Percentiles rank a stretch among this genome's conserved stretches.
These are phyloP conservation scores for Dorcoceras hygrometricum DNA, from an alignment of 257 asterid species.

Conservation along the genomic window DNA sequence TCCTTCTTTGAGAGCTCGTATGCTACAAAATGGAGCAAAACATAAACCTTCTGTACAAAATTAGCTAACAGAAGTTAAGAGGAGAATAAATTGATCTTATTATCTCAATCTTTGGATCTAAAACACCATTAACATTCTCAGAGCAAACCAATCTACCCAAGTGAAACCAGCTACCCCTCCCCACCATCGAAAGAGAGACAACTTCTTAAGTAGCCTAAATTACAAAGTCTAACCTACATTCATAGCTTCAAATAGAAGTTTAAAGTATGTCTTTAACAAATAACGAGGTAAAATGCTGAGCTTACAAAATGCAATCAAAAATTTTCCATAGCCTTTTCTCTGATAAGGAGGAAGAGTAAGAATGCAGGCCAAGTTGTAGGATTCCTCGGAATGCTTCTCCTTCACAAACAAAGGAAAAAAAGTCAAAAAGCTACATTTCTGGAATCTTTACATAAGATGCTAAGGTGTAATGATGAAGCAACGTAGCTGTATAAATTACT, in stretches of 20 bases:
- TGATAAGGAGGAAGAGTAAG: slow-evolving; percentile 97
- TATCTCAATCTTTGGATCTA: too few relatives aligned
- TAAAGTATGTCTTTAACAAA: slow-evolving; percentile 2
- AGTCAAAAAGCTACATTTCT: too few relatives aligned
- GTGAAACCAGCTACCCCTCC: too few relatives aligned
- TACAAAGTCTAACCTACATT: too few relatives aligned
- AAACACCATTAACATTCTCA: too few relatives aligned
- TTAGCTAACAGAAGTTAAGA: background rate
- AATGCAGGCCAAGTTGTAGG: slow-evolving; percentile 94
- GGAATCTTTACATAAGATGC: too few relatives aligned
- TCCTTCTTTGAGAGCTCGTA: slow-evolving; percentile 96
- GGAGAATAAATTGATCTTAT: background rate
- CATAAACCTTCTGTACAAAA: background rate
- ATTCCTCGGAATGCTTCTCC: slow-evolving; percentile 99
- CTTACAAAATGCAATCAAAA: slow-evolving; percentile 92
- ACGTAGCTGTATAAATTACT: too few relatives aligned
- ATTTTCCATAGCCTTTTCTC: slow-evolving; percentile 96
- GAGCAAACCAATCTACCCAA: too few relatives aligned
- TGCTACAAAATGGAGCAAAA: slow-evolving; percentile 42
- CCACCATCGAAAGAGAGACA: too few relatives aligned
- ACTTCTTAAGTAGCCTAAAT: too few relatives aligned
- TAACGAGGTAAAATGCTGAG: slow-evolving; percentile 23
- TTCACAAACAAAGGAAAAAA: slow-evolving; percentile 30
- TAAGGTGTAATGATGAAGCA: too few relatives aligned
- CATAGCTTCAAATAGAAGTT: background rate